Evolutionary conservation across 331 rosid genomes (phyloP), one percentile per base, ranked within the genome.

Genomic region (Pyracantha coccinea): DNA sequence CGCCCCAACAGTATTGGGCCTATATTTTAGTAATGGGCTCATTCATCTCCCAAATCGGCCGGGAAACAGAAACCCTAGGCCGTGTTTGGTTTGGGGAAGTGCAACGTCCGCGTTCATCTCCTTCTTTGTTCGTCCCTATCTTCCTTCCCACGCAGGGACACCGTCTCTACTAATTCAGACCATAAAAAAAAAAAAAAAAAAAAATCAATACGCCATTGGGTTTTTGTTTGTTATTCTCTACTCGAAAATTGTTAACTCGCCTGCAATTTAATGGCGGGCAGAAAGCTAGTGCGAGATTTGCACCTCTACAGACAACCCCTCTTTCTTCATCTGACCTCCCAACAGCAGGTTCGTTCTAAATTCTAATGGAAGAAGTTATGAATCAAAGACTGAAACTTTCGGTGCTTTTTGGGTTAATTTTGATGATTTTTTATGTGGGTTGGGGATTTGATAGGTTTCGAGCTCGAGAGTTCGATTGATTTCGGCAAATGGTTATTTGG

Each of bases 241-340:
- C 19, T 16, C 11, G 17, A 16, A 45, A 12, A 14, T 27, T 33
- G 9, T 61, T 35, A 25, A 25, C 29, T 41, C 21, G 59, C 41
- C 57, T 21, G 19, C 44, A 25, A 32, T 76, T 73, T 58, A 70
- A 91, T 88, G 98, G 89, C 93, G 2, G 75, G 85, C 19, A 77
- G 88, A 80, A 93, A 91, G 85, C 86, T 93, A 55, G 84, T 93
- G 72, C 93, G 93, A 10, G 97, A 93, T 77, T 78, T 91, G 20
- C 63, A 85, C 31, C 82, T 91, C 47, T 83, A 90, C 64, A 75
- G 77, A 21, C 86, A 71, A 78, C 79, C 85, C 50, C 79, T 74
- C 63, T 63, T 86, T 77, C 80, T 78, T 86, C 96, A 70, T 63
- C 81, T 63, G 16, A 54, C 76, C 27, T 70, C 79, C 45, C 88